Evolutionary conservation across 2,329 filamentous ascomycete genomes (phyloP), one percentile per base, ranked within the genome.

Genomic region (Didymella exigua): DNA sequence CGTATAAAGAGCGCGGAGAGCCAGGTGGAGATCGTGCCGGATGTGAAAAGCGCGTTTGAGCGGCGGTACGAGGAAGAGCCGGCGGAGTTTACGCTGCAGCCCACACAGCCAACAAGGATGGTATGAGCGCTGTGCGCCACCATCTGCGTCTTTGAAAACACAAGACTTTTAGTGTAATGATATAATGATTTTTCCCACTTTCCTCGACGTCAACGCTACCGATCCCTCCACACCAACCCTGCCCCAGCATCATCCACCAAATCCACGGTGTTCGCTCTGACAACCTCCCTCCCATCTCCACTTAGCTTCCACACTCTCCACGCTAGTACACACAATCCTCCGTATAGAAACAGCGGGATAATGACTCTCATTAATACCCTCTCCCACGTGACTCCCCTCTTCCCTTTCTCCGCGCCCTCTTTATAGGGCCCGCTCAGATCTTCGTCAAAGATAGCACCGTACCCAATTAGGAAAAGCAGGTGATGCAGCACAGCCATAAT

Each of bases 41-140:
- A 49, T 30, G 47, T 60, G 18, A 60, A 65, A 40, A 61, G 53
- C 37, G 59, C 59, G 13, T 67, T 63, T 42, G 59, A 62, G 31
- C 57, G 61, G 16, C 51, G 60, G 18, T 63, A 61, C 21, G 61
- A 63, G 7, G 62, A 63, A 21, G 65, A 59, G 46, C 52, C 63
- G 13, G 23, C 42, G n/a, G 58, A 63, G 45, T 63, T 59, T 34
- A 47, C 50, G n/a, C 38, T 61, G 51, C 61, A 63, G 38, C 65
- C 64, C 3, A 63, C 50, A 19, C 64, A 68, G 31, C 65, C 65
- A 10, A 56, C 60, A 13, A 59, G 60, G 45, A 63, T 68, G 46
- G 41, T 67, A 26, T 63, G 46, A 55, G 46, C 41, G 52, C 52
- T 50, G 52, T 27, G 52, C 52, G 52, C 52, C 23, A 1, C 21